Base-by-base conservation (phyloP, 495 filamentous ascomycete species). In the Astrocystis sublimbata region DNA sequence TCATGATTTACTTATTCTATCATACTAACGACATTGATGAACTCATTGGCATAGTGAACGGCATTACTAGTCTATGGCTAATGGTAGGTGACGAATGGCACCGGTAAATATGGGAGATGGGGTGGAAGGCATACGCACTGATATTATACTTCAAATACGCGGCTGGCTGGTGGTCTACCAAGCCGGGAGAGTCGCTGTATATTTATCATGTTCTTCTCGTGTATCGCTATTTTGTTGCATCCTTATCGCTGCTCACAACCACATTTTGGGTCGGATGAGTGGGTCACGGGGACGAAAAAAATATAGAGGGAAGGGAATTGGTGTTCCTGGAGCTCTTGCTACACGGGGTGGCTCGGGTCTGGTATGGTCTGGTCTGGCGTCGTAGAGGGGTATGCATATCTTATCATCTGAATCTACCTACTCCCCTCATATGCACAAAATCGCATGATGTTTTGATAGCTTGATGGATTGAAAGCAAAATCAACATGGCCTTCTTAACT, bases 91-190 rank as follows among this genome's bases (percentile, higher is more conserved):
- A 57, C n/a, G 26, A 38, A 21, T 42, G 28, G 26, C 43, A 31
- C 19, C 36, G 28, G 41, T 41, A n/a, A 15, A n/a, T 36, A 13
- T 42, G 28, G 23, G 13, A 17, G 21, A 52, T 35, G 19, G 15
- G 4, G 30, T 10, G 17, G 33, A 15, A 17, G 15, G 21, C 12
- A 56, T 56, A 30, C 13, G 52, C 33, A 23, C 36, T 31, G 28
- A 24, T 42, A 55, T 56, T n/a, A 41, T 55, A 55, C 52, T 55
- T 35, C 23, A 55, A 41, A 19, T 53, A n/a, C 40, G 7, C 50
- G 31, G 10, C 2, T n/a, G 12, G 36, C 35, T 23, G 19, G 23
- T 38, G 31, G 19, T 53, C n/a, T 21, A 15, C 47, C 31, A 8
- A 53, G 24, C 19, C 30, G 33, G 19, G 15, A 8, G 28, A 7